A percentile compares a stretch with the other conserved stretches of the same genome.
phyloP scores from a whole-genome alignment of 2,329 filamentous ascomycete genomes.

The Purpureocillium takamizusanense region DNA sequence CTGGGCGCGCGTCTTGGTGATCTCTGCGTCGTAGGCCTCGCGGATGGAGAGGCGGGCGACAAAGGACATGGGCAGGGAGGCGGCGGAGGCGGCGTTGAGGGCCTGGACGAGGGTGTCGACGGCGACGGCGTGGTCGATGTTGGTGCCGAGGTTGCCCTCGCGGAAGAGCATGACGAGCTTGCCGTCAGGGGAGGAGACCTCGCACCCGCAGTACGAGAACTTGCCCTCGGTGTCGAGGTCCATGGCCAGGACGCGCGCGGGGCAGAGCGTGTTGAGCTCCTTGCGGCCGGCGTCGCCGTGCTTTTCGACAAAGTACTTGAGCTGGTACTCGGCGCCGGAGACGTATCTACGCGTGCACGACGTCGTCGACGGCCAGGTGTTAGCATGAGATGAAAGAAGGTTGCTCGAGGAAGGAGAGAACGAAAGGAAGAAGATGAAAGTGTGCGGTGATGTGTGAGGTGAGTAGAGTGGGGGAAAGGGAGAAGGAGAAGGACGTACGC shows the following conservation, averaged over 20 bases:
- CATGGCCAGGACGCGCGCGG: constrained; percentile 34
- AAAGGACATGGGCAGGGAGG: constrained; percentile 28
- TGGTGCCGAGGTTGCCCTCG: constrained; percentile 31
- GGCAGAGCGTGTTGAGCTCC: constrained; percentile 39
- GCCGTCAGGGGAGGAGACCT: constrained; percentile 29
- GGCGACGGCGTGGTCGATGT: constrained; percentile 30
- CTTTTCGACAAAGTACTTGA: constrained; percentile 27
- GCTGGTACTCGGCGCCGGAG: constrained; percentile 26
- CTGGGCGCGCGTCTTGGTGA: constrained; percentile 25
- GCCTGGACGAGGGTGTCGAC: constrained; percentile 29
- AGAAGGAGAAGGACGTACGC: constrained; percentile 21
- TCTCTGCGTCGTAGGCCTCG: constrained; percentile 31
- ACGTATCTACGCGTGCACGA: constrained; percentile 28
- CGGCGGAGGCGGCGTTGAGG: constrained; percentile 32
- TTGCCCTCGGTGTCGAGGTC: constrained; percentile 33
- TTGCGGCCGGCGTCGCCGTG: constrained; percentile 27
- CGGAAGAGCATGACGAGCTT: constrained; percentile 40
- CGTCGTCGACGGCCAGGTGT: background rate
- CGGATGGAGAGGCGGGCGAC: constrained; percentile 30
- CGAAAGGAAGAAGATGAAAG: too few relatives aligned
- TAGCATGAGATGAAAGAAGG: background rate
- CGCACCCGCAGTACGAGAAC: constrained; percentile 33
- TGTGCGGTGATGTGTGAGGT: too few relatives aligned
- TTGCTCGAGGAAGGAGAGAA: background rate
- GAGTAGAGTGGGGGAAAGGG: background rate